Conservation (phyloP, 331 rosid genomes). For the Quercus phellos region DNA sequence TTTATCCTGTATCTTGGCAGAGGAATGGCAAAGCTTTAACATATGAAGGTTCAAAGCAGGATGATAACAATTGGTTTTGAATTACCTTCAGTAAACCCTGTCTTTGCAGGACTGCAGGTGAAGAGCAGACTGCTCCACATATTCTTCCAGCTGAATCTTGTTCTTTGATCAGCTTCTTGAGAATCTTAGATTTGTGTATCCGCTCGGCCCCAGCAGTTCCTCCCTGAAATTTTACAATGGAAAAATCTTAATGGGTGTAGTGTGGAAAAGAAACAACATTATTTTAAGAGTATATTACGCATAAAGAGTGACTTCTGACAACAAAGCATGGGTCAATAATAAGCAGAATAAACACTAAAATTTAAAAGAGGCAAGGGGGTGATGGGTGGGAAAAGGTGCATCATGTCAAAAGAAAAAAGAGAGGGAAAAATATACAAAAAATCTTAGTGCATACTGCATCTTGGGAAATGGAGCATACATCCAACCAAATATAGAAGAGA, state of each 20-base stretch:
- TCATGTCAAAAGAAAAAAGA: no score
- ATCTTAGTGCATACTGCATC: no score
- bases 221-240: slow-evolving; percentile 46
- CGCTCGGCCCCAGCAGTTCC: slow-evolving; percentile 56
- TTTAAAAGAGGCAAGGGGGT: no score
- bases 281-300: not conserved
- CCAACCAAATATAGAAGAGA: no score
- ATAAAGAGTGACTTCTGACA: not conserved
- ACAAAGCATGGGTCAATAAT: not conserved
- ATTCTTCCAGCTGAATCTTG: slow-evolving; percentile 65
- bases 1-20: slow-evolving; percentile 52
- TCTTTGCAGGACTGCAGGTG: slow-evolving; percentile 52
- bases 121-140: slow-evolving; percentile 72
- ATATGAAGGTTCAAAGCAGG: slow-evolving; percentile 10
- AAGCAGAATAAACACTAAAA: not conserved
- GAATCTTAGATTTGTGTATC: slow-evolving; percentile 64
- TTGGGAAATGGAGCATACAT: no score
- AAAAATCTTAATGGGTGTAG: not conserved
- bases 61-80: not conserved
- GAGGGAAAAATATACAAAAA: no score
- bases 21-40: not conserved
- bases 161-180: slow-evolving; percentile 75
- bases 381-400: no score
- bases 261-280: not conserved
- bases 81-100: slow-evolving; percentile 86